Evolutionary conservation across 345 rosid genomes (phyloP), one percentile per base, ranked within the genome.

Genomic region (Populus ilicifolia): DNA sequence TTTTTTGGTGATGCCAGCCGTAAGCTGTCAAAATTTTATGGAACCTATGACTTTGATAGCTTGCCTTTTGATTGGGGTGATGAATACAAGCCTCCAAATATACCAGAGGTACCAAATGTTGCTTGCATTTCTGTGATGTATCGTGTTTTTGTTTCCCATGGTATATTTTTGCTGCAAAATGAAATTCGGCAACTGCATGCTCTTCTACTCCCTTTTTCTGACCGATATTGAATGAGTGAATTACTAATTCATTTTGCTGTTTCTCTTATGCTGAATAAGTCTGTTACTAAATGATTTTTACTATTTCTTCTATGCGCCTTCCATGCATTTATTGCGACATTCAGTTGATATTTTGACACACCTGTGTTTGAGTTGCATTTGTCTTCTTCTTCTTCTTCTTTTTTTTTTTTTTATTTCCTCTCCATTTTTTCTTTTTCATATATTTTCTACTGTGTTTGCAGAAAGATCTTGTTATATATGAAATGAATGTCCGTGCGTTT

Each of bases 401-500:
- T 67, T 27, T 1, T 27, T 36, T 70, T 33, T 25, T 67, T 9
- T 27, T 14, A 67, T 13, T 39, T 13, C 18, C 67, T 50, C 36
- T 0, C 30, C 13, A 7, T 25, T 61, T 77, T 20, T 21, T 2
- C 30, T 18, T 62, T 69, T 70, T 38, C 69, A 69, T 69, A 16
- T 67, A 43, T 67, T n/a, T 77, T 20, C 41, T 73, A 12, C 41
- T 80, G 39, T 74, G 71, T 81, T 84, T 87, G 84, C 93, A 92
- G 99, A 87, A 87, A 82, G 98, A 95, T 85, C 98, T 95, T 84
- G 91, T 92, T 79, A 81, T 93, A 77, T 95, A 95, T 85, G 99
- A 95, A 87, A 95, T 89, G 93, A 95, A 90, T 84, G 94, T 95
- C 52, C 97, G 99, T 74, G 98, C 98, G 87, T 93, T 92, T 85